Percentiles rank a stretch among this genome's conserved stretches.
phyloP scores from a whole-genome alignment of 2,329 filamentous ascomycete species.

The Magnaporthiopsis rhizophila region DNA sequence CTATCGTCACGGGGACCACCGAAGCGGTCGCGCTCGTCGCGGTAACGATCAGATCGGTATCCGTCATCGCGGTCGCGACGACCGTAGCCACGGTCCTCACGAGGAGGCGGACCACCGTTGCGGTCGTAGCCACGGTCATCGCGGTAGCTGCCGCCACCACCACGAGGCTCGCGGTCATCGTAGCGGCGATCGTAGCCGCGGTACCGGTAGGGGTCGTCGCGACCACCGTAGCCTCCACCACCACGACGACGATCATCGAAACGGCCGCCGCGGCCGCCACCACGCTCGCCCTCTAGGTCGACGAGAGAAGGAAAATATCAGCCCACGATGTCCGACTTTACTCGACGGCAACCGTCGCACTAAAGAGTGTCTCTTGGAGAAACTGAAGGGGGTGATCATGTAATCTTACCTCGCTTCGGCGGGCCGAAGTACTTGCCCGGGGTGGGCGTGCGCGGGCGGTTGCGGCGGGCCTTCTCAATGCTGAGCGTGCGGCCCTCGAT shows the following conservation, averaged over 20 bases:
- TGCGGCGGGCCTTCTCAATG: conserved; percentile 97
- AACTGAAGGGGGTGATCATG: conserved; percentile 18
- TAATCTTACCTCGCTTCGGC: conserved; percentile 80
- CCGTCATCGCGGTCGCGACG: conserved; percentile 17
- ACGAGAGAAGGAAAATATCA: neutral
- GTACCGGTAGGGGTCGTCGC: conserved; percentile 52
- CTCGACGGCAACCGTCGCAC: neutral
- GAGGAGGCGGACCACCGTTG: conserved; percentile 32
- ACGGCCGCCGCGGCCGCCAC: conserved; percentile 44
- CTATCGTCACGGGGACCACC: conserved; percentile 38
- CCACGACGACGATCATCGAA: conserved; percentile 59
- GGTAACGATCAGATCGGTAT: too few relatives aligned
- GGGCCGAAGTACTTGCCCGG: conserved; percentile 99
- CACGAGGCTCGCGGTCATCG: conserved; percentile 24
- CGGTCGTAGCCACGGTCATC: conserved; percentile 33
- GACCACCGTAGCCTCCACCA: conserved; percentile 32
- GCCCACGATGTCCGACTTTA: neutral
- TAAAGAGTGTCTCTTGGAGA: neutral
- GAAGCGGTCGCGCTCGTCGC: conserved; percentile 15
- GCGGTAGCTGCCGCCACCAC: conserved; percentile 22
- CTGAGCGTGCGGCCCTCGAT: conserved; percentile 93
- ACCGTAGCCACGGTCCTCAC: conserved; percentile 36
- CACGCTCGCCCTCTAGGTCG: conserved; percentile 39
- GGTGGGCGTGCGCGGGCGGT: conserved; percentile 88
- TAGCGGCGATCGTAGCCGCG: conserved; percentile 27